Evolutionary conservation across 257 asterid genomes (phyloP), one percentile per base, ranked within the genome.

Genomic region (Petunia axillaris): DNA sequence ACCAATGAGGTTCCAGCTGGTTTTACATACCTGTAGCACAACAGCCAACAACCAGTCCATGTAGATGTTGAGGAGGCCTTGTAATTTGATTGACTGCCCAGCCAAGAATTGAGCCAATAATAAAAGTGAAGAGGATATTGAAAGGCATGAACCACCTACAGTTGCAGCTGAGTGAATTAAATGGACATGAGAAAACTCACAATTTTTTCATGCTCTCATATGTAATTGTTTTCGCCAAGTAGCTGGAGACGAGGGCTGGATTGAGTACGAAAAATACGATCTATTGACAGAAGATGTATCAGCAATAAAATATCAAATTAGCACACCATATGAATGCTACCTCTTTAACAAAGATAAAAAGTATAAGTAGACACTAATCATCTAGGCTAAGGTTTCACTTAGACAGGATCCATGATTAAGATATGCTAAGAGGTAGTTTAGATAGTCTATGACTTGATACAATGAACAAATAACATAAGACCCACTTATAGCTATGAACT

Each of bases 131-230:
- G 13, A 95, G 91, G 78, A 93, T 88, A 82, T 95, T 93, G 58
- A 95, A 65, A 35, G 98, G 98, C 98, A 95, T 93, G 90, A 90
- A 94, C 98, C 97, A 91, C 97, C 97, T 94, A 88, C 85, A 86
- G 76, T 79, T 65, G 79, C 59, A 65, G 75, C 75, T 25, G 58
- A 58, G 81, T 82, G 46, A 80, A 64, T 16, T 50, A 64, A 25
- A 60, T 50, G 7, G 58, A 74, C 2, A 64, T 46, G 40, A 37
- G 9, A 76, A 53, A 81, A 79, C 97, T 88, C 85, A 95, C 98
- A 95, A 53, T 78, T 91, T 82, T 25, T 83, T 79, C 91, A 95
- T 85, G 97, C 94, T 91, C 54, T 92, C 89, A 63, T 81, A 90
- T 16, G 99, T 95, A 80, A 93, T 88, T 37, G 97, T 87, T 87